A percentile compares a stretch with the other conserved stretches of the same genome.
These are phyloP conservation scores for Solanum corneliomulleri DNA, from an alignment of 257 asterid genomes.

Conservation along the genomic window DNA sequence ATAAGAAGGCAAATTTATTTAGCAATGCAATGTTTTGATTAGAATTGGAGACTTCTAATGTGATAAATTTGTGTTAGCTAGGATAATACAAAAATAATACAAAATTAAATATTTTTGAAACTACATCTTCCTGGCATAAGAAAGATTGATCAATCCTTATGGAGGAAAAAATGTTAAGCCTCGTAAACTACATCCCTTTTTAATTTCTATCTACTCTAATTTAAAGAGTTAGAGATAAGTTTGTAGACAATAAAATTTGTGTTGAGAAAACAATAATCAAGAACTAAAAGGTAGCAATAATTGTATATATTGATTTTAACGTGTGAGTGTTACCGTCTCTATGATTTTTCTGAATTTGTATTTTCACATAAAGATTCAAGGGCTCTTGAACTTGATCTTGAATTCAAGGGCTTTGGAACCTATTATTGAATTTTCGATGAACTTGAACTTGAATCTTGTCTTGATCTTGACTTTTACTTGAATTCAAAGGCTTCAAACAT, in stretches of 20 bases:
- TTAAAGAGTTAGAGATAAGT: background rate
- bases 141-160: background rate
- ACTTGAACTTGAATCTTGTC: background rate
- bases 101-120: background rate
- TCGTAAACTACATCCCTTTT: background rate
- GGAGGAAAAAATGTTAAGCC: background rate
- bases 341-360: no score
- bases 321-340: background rate
- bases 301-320: background rate
- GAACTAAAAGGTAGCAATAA: background rate
- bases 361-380: background rate
- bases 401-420: background rate
- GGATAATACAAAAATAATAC: background rate
- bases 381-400: background rate
- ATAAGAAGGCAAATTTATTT: no score
- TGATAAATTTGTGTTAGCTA: background rate
- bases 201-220: no score
- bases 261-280: background rate
- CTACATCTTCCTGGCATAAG: background rate
- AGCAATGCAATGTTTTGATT: background rate
- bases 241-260: background rate
- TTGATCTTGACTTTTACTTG: background rate
- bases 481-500: rapidly evolving
- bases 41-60: background rate
- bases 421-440: background rate